These are phyloP conservation scores for Austropuccinia psidii DNA, from an alignment of 1,284 basidiomycete species.

Conservation along the genomic window DNA sequence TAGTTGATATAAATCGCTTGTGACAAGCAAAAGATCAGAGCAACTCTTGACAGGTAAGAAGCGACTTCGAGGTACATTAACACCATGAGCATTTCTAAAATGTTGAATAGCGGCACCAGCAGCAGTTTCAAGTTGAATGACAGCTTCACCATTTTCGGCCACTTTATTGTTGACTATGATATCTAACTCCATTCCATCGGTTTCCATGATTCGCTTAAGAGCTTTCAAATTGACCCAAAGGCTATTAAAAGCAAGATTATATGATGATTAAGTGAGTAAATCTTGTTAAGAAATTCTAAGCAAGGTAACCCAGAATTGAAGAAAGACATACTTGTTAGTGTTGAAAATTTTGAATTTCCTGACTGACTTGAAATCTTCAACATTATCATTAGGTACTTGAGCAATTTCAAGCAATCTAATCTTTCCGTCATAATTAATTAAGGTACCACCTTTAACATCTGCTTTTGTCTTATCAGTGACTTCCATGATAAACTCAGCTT, in stretches of 20 bases:
- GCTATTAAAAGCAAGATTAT: conserved; percentile 66
- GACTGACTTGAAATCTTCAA: conserved; percentile 95
- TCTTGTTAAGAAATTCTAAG: neutral
- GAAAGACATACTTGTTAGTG: conserved; percentile 41
- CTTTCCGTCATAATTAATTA: conserved; percentile 72
- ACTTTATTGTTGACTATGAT: conserved; percentile 86
- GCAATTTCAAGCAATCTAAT: conserved; percentile 95
- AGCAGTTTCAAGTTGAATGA: conserved; percentile 88
- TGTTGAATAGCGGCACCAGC: conserved; percentile 98
- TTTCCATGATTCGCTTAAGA: conserved; percentile 89
- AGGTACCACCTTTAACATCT: conserved; percentile 98
- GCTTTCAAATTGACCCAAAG: conserved; percentile 86
- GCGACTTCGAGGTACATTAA: conserved; percentile 93
- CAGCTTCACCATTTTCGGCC: conserved; percentile 78
- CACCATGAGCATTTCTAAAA: conserved; percentile 85
- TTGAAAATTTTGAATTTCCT: conserved; percentile 62
- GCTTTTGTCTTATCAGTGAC: conserved; percentile 99
- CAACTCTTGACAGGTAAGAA: conserved; percentile 84
- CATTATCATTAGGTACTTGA: conserved; percentile 94
- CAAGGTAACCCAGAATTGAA: neutral
- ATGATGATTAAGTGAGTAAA: conserved; percentile 7
- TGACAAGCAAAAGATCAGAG: conserved; percentile 72
- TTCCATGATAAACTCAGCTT: conserved; percentile 49
- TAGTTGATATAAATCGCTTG: conserved; percentile 91
- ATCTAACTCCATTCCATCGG: conserved; percentile 70